phyloP scores from a whole-genome alignment of 257 asterid species.

The Buddleja alternifolia region DNA sequence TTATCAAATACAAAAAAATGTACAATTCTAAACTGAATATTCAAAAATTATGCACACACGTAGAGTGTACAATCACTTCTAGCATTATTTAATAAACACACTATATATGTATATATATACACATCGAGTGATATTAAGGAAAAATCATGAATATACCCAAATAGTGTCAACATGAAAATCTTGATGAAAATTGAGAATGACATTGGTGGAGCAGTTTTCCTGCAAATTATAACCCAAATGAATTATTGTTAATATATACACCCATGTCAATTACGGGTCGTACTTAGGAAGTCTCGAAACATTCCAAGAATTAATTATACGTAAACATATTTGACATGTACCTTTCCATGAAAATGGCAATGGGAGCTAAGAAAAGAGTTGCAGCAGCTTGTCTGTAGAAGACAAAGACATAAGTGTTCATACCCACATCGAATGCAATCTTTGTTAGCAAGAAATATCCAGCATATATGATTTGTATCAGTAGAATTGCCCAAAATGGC shows the following conservation, averaged over 20 bases:
- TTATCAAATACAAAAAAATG: too few species aligned
- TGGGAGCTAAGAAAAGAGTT: conserved; percentile 70
- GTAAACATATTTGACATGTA: conserved; percentile 11
- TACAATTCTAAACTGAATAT: too few species aligned
- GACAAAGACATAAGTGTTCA: conserved; percentile 78
- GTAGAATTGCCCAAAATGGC: conserved; percentile 44
- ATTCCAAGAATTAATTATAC: too few species aligned
- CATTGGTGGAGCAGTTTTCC: conserved; percentile 78
- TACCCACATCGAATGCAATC: conserved; percentile 81
- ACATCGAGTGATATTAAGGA: too few species aligned
- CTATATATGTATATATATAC: too few species aligned
- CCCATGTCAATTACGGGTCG: neutral
- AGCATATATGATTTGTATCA: conserved; percentile 59
- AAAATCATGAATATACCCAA: conserved; percentile 74
- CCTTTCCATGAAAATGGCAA: conserved; percentile 66
- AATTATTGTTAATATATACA: neutral
- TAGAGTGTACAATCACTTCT: too few species aligned
- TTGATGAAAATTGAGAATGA: conserved; percentile 55
- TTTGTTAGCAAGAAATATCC: conserved; percentile 83
- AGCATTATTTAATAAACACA: too few species aligned
- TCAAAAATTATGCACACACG: too few species aligned
- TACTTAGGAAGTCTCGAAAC: too few species aligned
- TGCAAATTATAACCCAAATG: conserved; percentile 35
- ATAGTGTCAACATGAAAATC: conserved; percentile 69
- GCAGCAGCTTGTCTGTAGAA: conserved; percentile 89